Conservation (phyloP, 331 rosid genomes). For the Telfairia occidentalis region DNA sequence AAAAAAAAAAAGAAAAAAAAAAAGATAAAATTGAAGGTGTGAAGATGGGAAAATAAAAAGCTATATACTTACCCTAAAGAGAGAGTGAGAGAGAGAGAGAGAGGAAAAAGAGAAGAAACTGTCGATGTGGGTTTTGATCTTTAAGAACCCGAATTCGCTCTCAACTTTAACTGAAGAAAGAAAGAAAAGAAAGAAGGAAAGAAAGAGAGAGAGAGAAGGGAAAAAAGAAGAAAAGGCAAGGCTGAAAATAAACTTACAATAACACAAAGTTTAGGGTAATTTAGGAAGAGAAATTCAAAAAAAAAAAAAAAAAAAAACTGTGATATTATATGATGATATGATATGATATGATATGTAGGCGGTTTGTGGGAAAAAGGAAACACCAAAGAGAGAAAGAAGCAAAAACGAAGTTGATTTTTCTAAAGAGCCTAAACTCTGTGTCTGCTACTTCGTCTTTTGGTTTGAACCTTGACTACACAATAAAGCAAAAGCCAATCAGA, state of each 20-base stretch:
- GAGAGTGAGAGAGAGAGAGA: background rate
- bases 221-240: constrained; percentile 45
- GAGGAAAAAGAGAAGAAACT: constrained; percentile 23
- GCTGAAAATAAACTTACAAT: constrained; percentile 31
- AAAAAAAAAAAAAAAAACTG: too few species aligned
- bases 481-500: constrained; percentile 11
- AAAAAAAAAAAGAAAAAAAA: constrained; percentile 3
- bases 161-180: constrained; percentile 40
- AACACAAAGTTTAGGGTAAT: background rate
- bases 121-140: constrained; percentile 22
- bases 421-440: background rate
- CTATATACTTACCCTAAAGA: background rate
- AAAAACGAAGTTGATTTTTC: background rate
- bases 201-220: constrained; percentile 17
- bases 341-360: background rate
- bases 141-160: constrained; percentile 40
- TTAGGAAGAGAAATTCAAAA: background rate
- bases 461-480: constrained; percentile 14
- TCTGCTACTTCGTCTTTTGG: background rate
- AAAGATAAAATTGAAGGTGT: background rate
- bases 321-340: background rate
- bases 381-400: background rate
- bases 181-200: constrained; percentile 19
- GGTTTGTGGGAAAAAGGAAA: background rate
- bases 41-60: background rate